A percentile compares a stretch with the other conserved stretches of the same genome.
Conservation (phyloP, 208 protist species). For the Leishmania aethiopica region DNA sequence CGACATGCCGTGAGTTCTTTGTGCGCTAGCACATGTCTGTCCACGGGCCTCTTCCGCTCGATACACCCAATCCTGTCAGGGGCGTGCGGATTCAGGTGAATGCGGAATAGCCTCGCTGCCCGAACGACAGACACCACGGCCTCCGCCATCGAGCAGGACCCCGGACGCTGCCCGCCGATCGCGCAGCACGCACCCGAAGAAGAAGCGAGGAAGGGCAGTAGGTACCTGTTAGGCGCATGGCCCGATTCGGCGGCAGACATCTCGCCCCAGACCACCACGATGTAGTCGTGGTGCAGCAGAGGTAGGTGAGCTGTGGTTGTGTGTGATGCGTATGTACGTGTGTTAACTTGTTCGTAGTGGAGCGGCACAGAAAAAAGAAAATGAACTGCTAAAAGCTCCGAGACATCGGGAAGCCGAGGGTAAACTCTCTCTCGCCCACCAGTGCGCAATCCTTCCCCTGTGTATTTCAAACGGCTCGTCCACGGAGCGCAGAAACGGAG, state of each 20-base stretch:
- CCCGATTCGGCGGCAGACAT: neutral
- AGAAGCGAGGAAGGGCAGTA: neutral
- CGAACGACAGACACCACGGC: too few relatives aligned
- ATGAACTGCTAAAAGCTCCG: neutral
- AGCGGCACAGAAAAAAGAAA: neutral
- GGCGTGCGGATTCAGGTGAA: neutral
- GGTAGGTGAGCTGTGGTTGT: neutral
- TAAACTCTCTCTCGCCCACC: neutral
- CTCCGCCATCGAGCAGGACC: too few relatives aligned
- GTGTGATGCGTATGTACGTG: neutral
- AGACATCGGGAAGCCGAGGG: neutral
- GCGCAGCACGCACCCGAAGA: too few relatives aligned
- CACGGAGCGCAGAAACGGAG: neutral
- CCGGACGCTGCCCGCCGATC: neutral
- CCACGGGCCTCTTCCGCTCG: too few relatives aligned
- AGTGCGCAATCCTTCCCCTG: neutral
- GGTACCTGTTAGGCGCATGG: neutral
- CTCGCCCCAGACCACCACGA: neutral
- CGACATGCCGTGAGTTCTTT: neutral
- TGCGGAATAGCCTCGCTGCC: too few relatives aligned
- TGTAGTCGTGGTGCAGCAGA: neutral
- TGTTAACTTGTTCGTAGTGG: neutral
- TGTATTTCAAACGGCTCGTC: neutral
- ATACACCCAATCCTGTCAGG: neutral
- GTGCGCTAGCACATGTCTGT: neutral